These are phyloP conservation scores for Coccomyxa sp. DNA, from an alignment of 139 green algal genomes.

Conservation along the genomic window DNA sequence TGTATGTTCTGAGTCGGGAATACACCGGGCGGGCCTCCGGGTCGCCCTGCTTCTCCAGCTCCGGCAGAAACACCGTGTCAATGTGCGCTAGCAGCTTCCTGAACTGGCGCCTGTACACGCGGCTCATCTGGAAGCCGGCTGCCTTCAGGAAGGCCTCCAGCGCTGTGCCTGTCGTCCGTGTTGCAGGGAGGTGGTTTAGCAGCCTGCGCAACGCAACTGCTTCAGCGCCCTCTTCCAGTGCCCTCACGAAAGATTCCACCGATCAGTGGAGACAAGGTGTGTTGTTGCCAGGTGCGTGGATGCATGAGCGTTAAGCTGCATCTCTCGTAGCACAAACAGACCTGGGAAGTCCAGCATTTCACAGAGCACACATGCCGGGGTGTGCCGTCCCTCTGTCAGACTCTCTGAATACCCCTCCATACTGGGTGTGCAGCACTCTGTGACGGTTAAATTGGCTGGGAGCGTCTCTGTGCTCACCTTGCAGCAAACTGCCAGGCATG, in stretches of 20 bases:
- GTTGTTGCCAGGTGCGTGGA: neutral
- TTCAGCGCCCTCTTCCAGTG: neutral
- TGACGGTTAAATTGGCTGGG: neutral
- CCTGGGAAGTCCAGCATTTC: neutral
- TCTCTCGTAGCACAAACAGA: neutral
- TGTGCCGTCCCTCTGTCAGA: neutral
- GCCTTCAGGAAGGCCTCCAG: slow-evolving; percentile 53
- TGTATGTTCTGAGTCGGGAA: slow-evolving; percentile 44
- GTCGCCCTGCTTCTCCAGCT: slow-evolving; percentile 29
- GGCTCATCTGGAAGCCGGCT: slow-evolving; percentile 49
- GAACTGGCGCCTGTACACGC: slow-evolving; percentile 49
- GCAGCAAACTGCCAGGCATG: slow-evolving; percentile 56
- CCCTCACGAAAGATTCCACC: neutral
- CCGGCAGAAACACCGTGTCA: slow-evolving; percentile 38
- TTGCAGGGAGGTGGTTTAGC: slow-evolving; percentile 61
- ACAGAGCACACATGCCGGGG: neutral
- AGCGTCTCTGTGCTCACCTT: neutral
- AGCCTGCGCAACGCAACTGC: slow-evolving; percentile 26
- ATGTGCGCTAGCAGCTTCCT: slow-evolving; percentile 47
- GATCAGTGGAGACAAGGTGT: neutral
- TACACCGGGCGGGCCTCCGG: slow-evolving; percentile 35
- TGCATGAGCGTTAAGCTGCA: neutral
- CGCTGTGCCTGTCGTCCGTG: slow-evolving; percentile 50
- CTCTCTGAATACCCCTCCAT: neutral
- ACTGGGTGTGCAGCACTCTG: neutral